These are phyloP conservation scores for Penicillium freii DNA, from an alignment of 2,329 filamentous ascomycete species.

Conservation along the genomic window DNA sequence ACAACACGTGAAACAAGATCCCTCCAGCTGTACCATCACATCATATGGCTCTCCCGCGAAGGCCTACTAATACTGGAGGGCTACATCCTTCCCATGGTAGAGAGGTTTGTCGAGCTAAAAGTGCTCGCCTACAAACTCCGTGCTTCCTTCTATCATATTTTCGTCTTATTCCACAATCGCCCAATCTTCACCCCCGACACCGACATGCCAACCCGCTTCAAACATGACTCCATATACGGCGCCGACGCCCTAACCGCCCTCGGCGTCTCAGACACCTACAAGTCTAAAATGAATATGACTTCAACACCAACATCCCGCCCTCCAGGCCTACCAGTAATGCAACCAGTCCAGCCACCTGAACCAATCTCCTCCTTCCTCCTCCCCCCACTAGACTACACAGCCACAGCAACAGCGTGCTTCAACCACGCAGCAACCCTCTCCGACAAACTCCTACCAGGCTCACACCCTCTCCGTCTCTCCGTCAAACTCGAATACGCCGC, in stretches of 20 bases:
- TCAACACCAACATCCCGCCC: constrained; percentile 24
- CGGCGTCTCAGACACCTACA: constrained; percentile 34
- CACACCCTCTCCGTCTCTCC: constrained; percentile 82
- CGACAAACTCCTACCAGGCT: constrained; percentile 74
- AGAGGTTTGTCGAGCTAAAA: constrained; percentile 75
- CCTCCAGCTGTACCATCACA: constrained; percentile 81
- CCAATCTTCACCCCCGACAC: constrained; percentile 68
- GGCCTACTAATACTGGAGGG: constrained; percentile 81
- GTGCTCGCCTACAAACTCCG: constrained; percentile 88
- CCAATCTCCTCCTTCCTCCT: constrained; percentile 71
- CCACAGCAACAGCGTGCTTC: constrained; percentile 78
- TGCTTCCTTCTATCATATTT: constrained; percentile 94
- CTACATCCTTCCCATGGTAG: constrained; percentile 82
- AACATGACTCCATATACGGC: constrained; percentile 38
- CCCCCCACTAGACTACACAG: constrained; percentile 75
- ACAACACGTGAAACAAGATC: constrained; percentile 74
- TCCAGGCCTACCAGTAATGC: constrained; percentile 36
- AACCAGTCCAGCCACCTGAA: constrained; percentile 22
- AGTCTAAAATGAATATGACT: background rate
- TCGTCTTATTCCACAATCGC: constrained; percentile 92
- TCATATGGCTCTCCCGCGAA: constrained; percentile 92
- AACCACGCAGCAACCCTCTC: constrained; percentile 72
- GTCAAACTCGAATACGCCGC: constrained; percentile 90
- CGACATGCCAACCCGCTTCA: constrained; percentile 17
- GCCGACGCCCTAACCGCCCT: constrained; percentile 41